Percentiles rank a stretch among this genome's conserved stretches.
Conservation (phyloP, 768 basidiomycete genomes). For the Termitomyces sp. region DNA sequence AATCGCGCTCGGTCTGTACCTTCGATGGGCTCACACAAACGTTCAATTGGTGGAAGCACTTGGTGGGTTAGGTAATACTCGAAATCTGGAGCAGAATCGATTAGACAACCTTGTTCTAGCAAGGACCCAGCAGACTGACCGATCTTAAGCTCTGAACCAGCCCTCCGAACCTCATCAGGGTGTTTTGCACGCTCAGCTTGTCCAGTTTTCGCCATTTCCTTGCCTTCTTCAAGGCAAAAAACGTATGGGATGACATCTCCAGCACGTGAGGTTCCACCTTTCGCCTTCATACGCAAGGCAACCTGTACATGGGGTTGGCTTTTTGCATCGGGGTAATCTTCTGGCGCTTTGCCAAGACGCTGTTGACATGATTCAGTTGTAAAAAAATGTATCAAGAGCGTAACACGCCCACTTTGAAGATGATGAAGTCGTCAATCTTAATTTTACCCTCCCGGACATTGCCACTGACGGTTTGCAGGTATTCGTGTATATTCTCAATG, state of each 20-base stretch:
- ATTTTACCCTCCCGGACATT: slow-evolving; percentile 74
- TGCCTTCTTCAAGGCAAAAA: slow-evolving; percentile 79
- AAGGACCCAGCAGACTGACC: slow-evolving; percentile 39
- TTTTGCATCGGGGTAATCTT: slow-evolving; percentile 96
- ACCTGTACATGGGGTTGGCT: slow-evolving; percentile 96
- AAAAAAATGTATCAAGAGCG: background rate
- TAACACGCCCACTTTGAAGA: slow-evolving; percentile 71
- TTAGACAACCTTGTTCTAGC: slow-evolving; percentile 1
- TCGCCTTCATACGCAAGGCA: slow-evolving; percentile 83
- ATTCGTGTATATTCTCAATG: slow-evolving; percentile 90
- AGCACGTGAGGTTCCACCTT: slow-evolving; percentile 70
- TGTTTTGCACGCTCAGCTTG: slow-evolving; percentile 92
- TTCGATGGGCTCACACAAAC: slow-evolving; percentile 94
- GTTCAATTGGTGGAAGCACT: slow-evolving; percentile 90
- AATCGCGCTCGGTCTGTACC: slow-evolving; percentile 89
- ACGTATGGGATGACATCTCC: slow-evolving; percentile 97
- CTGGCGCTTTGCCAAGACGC: slow-evolving; percentile 95
- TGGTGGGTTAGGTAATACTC: slow-evolving; percentile 90
- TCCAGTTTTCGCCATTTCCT: slow-evolving; percentile 61
- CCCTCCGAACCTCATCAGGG: slow-evolving; percentile 84
- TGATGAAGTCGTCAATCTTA: slow-evolving; percentile 89
- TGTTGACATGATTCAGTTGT: slow-evolving; percentile 22
- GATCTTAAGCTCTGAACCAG: slow-evolving; percentile 61
- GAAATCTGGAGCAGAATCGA: slow-evolving; percentile 52
- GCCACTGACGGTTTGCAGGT: slow-evolving; percentile 70